phyloP scores from a whole-genome alignment of 1,139 yeast species.

The Suhomyces yuchorum region DNA sequence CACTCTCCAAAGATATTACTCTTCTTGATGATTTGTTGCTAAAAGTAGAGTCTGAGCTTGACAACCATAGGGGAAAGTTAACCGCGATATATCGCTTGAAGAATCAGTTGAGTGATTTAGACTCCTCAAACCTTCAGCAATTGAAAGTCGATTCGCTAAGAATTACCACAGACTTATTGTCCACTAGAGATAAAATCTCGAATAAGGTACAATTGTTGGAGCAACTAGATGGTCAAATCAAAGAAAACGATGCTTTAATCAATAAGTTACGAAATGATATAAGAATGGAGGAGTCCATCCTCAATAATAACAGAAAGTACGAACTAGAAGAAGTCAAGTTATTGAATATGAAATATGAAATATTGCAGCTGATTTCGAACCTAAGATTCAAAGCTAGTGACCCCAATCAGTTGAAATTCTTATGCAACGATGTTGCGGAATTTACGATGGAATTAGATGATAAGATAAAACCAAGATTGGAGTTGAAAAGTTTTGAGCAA shows the following conservation, averaged over 20 bases:
- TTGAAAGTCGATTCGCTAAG: conserved; percentile 20
- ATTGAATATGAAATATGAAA: conserved; percentile 26
- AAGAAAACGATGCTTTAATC: conserved; percentile 9
- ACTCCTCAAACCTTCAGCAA: conserved; percentile 9
- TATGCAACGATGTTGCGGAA: conserved; percentile 17
- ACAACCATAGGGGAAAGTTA: conserved; percentile 26
- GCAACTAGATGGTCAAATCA: conserved; percentile 18
- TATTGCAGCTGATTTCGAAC: conserved; percentile 27
- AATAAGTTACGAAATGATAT: conserved; percentile 20
- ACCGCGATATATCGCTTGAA: conserved; percentile 24
- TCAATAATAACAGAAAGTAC: conserved; percentile 28
- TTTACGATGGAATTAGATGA: not conserved
- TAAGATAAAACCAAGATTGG: not conserved
- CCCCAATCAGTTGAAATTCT: conserved; percentile 17
- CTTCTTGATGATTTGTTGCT: conserved; percentile 21
- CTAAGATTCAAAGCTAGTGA: conserved; percentile 21
- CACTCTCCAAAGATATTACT: conserved; percentile 26
- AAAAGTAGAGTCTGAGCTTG: conserved; percentile 17
- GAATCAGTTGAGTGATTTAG: conserved; percentile 21
- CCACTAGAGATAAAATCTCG: conserved; percentile 16
- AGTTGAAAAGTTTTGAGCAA: not conserved
- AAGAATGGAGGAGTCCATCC: conserved; percentile 17
- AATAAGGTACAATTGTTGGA: conserved; percentile 16
- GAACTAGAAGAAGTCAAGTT: conserved; percentile 28
- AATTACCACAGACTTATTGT: conserved; percentile 19